A percentile compares a stretch with the other conserved stretches of the same genome.
Conservation (phyloP, 2,329 filamentous ascomycete species). For the Didymella pomorum region DNA sequence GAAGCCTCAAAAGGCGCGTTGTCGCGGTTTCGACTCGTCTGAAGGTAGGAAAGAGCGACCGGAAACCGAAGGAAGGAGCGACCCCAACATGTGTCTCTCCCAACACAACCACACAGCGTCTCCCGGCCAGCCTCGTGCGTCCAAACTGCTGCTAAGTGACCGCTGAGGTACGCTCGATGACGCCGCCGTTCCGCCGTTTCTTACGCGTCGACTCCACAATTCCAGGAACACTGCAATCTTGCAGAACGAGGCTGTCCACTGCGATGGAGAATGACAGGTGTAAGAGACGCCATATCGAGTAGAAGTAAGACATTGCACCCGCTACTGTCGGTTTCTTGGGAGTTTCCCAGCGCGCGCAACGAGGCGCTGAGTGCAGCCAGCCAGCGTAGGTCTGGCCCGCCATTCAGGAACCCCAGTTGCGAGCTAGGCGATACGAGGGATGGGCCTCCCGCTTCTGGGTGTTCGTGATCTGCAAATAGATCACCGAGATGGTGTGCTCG, state of each 20-base stretch:
- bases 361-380: constrained; percentile 17
- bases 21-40: background rate
- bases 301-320: constrained; percentile 3
- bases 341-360: constrained; percentile 2
- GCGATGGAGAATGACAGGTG: constrained; percentile 3
- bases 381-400: constrained; percentile 8
- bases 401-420: constrained; percentile 3
- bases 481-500: constrained; percentile 5
- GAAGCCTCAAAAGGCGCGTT: background rate
- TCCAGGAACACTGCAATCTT: constrained; percentile 12
- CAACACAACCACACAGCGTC: constrained; percentile 1
- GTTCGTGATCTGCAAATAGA: constrained; percentile 15
- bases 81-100: background rate
- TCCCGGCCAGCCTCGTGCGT: constrained; percentile 4
- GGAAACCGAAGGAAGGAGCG: background rate
- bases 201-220: constrained; percentile 20
- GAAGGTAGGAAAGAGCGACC: background rate
- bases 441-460: constrained; percentile 9
- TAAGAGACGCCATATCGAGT: constrained; percentile 6
- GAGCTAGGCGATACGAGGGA: constrained; percentile 8
- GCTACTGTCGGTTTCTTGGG: constrained; percentile 2
- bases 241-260: constrained; percentile 1
- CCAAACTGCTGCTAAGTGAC: background rate
- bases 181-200: constrained; percentile 15
- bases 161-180: constrained; percentile 5